Conservation (phyloP, 768 basidiomycete species). For the Kondoa malvinella region DNA sequence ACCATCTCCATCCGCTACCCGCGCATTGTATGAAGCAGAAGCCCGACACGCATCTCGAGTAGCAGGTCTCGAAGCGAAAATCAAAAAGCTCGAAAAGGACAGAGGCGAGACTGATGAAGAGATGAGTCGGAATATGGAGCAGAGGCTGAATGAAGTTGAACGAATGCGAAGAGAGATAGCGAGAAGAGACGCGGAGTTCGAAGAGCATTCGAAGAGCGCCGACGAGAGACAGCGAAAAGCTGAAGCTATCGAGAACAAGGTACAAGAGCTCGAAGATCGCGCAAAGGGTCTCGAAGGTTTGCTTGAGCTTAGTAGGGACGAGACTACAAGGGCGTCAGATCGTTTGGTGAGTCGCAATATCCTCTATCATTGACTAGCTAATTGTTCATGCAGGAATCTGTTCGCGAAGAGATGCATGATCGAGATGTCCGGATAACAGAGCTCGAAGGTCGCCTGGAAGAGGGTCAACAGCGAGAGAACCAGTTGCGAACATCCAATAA, state of each 20-base stretch:
- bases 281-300: constrained; percentile 29
- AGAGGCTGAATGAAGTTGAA: constrained; percentile 27
- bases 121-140: constrained; percentile 60
- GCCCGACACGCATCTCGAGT: constrained; percentile 79
- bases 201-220: constrained; percentile 12
- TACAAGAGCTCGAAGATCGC: constrained; percentile 35
- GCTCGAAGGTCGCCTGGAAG: constrained; percentile 55
- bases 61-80: constrained; percentile 55
- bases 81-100: constrained; percentile 56
- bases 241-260: constrained; percentile 41
- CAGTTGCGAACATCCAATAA: constrained; percentile 63
- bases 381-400: constrained; percentile 32
- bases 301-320: constrained; percentile 38
- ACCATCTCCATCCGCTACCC: constrained; percentile 29
- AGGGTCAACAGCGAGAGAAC: constrained; percentile 44
- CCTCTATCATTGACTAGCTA: neutral
- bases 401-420: constrained; percentile 40
- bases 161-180: constrained; percentile 22
- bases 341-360: constrained; percentile 42
- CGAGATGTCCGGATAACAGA: constrained; percentile 38
- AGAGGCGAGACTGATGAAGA: constrained; percentile 71
- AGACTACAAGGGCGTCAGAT: constrained; percentile 40
- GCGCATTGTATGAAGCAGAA: constrained; percentile 58
- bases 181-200: constrained; percentile 25
- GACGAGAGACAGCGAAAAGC: constrained; percentile 49